Evolutionary conservation across 352 stramenopile genomes (phyloP), one percentile per base, ranked within the genome.

Genomic region (Elongisporangium senticosum): DNA sequence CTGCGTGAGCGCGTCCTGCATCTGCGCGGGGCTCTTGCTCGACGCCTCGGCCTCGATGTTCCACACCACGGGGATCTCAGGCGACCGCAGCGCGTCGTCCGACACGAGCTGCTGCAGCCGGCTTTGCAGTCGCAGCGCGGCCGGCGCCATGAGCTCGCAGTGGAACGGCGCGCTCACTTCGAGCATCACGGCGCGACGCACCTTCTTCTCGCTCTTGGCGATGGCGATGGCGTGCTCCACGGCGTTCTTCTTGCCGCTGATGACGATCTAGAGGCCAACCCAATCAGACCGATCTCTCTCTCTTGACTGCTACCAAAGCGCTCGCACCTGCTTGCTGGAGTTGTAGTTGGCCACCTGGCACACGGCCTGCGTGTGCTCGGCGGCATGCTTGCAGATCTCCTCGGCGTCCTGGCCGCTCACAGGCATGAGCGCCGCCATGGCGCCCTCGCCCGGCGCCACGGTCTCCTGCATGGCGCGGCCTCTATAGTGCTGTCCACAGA

Each of bases 321-420:
- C 14, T 11, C 19, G 13, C 24, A 81, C 81, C 75, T 96, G 87
- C 68, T 90, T 91, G 65, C 64, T 89, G 10, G 83, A 93, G 72
- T 96, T 96, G 72, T 93, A 91, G 71, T 96, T 96, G 59, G 87
- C 85, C 40, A 95, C 83, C 59, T 89, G 69, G 59, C 86, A 95
- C 7, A 85, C 71, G 37, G 68, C 72, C 14, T 61, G 55, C 0
- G 73, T 72, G 52, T 67, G 60, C 1, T 58, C 51, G 13, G 75
- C 67, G 5, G 75, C 76, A 43, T 74, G 50, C 33, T 58, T 58
- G 59, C 79, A 92, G 59, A 90, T 69, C 14, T 76, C 67, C 40
- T 91, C 76, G 33, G 75, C 78, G 24, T 77, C 81, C 33, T 68
- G 52, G 11, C 67, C 53, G 22, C 61, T 71, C 40, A 87, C 76